These are phyloP conservation scores for Fibroporia radiculosa DNA, from an alignment of 768 basidiomycete genomes.

Conservation along the genomic window DNA sequence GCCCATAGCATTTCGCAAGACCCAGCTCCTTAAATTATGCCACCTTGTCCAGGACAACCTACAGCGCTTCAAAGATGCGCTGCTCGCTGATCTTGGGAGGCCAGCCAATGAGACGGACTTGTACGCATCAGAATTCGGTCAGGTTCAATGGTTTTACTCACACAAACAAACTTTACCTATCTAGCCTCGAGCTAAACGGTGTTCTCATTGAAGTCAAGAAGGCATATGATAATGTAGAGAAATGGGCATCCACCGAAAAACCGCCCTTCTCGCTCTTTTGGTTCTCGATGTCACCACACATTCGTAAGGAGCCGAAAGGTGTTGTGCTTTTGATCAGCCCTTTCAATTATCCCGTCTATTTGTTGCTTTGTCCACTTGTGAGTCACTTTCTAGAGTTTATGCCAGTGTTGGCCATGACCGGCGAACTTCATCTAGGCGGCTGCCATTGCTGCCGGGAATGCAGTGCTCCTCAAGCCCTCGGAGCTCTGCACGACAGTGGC, in stretches of 20 bases:
- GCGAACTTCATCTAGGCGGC: conserved; percentile 25
- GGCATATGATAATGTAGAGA: conserved; percentile 57
- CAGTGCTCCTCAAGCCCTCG: conserved; percentile 68
- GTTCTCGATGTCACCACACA: conserved; percentile 49
- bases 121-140: conserved; percentile 28
- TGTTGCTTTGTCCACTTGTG: conserved; percentile 53
- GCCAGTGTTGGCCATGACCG: conserved; percentile 17
- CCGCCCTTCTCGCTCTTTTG: conserved; percentile 50
- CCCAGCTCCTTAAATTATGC: conserved; percentile 67
- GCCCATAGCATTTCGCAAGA: conserved; percentile 61
- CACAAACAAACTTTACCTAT: not conserved
- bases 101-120: conserved; percentile 52
- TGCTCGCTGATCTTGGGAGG: conserved; percentile 57
- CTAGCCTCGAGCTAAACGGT: conserved; percentile 53
- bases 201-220: conserved; percentile 44
- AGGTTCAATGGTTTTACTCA: not conserved
- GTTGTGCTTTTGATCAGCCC: conserved; percentile 62
- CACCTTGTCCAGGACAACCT: conserved; percentile 71
- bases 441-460: conserved; percentile 75
- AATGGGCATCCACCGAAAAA: conserved; percentile 64
- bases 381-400: conserved; percentile 41
- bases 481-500: conserved; percentile 54
- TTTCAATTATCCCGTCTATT: conserved; percentile 69
- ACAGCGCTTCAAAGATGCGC: conserved; percentile 48
- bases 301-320: conserved; percentile 72